Evolutionary conservation across 345 rosid genomes (phyloP), one percentile per base, ranked within the genome.

Genomic region (Salix caprea): DNA sequence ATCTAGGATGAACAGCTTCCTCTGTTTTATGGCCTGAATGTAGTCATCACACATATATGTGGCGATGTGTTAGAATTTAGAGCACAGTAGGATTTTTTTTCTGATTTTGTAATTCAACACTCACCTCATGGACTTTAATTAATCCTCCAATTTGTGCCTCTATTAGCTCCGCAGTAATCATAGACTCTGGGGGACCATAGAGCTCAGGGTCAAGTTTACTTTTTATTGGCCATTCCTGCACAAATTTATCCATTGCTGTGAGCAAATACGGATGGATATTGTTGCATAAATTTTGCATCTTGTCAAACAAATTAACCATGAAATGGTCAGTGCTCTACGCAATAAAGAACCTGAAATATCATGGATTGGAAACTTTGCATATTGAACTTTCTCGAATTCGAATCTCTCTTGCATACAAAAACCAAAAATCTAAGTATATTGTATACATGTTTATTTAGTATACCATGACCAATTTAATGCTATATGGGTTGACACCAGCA

Each of bases 401-500:
- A 34, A 34, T 34, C 37, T 34, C 37, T 0, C 37, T 34, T 34
- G 37, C 37, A 34, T 34, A 34, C 37, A 34, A 4, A 34, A 34
- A 34, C 37, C 37, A 34, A 34, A 48, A 48, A 48, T 16, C 54
- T 16, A 48, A 16, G 54, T 48, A 16, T 34, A 48, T 48, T 48
- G 54, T 48, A 48, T 48, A 4, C 54, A 46, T 48, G 6, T 48
- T 48, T 48, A 14, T 14, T 14, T 1, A 1, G 54, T 80, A 76
- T 89, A 94, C 97, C 79, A 76, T 79, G 72, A 94, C 84, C 76
- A 89, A 84, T n/a, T 85, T 76, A 32, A 94, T 65, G 75, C 83
- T 16, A 24, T 6, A 85, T 7, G 98, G 97, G 46, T 94, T 94
- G 42, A 92, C 85, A 56, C 98, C 96, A 28, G 96, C 90, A 60